Evolutionary conservation across 169 alveolate genomes (phyloP).

Genomic region (Plasmodium vivax): DNA sequence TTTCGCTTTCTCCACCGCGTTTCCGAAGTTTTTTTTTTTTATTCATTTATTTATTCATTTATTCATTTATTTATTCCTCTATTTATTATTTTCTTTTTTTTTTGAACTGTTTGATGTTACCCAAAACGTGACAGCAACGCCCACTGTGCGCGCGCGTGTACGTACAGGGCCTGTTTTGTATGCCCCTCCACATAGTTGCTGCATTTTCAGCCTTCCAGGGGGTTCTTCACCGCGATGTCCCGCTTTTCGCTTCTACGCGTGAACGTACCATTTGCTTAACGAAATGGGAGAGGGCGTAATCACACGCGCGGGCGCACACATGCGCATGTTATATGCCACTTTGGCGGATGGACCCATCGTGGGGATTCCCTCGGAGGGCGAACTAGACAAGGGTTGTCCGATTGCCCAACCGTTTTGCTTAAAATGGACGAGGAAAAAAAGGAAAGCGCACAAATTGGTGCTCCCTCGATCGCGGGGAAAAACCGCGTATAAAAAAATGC

Average conservation of each 20-base stretch:
- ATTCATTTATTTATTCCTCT: too few relatives aligned
- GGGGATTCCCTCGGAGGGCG: background rate
- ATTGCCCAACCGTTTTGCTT: background rate
- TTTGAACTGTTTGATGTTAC: background rate
- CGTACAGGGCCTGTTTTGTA: background rate
- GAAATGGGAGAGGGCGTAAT: background rate
- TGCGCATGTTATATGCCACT: background rate
- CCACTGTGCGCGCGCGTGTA: background rate
- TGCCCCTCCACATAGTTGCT: background rate
- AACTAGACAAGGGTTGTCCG: background rate
- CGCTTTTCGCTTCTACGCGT: background rate
- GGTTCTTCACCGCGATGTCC: background rate
- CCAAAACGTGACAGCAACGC: background rate
- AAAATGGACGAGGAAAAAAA: background rate
- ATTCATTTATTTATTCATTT: too few relatives aligned
- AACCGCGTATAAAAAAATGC: background rate
- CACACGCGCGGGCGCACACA: background rate
- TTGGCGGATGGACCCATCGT: background rate
- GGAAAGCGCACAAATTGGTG: background rate
- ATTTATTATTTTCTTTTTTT: background rate
- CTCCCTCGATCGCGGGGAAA: background rate
- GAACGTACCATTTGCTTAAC: background rate
- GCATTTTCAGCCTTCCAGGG: background rate
- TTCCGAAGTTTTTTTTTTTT: background rate
- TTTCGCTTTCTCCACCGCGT: background rate